phyloP scores from a whole-genome alignment of 108 stramenopile genomes.

The Nitzschia sp. region DNA sequence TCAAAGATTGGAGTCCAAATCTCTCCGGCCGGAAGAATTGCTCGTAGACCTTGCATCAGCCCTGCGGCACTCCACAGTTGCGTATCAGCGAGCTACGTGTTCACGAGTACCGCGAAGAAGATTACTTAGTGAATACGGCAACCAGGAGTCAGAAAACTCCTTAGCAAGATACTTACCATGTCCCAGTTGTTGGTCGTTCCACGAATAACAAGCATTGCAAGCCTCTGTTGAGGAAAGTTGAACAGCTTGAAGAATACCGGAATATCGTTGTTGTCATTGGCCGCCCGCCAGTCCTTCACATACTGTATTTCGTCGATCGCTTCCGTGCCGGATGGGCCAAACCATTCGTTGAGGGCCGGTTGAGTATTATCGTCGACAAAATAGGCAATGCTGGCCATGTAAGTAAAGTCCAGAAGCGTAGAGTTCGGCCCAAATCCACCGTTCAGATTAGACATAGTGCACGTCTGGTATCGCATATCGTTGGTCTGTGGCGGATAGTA shows the following conservation, averaged over 20 bases:
- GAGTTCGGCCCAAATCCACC: constrained; percentile 21
- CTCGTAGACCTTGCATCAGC: constrained; percentile 64
- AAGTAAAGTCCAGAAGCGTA: constrained; percentile 60
- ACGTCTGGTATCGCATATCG: constrained; percentile 59
- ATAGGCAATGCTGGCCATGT: constrained; percentile 54
- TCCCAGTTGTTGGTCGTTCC: constrained; percentile 78
- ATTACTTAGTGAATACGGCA: background rate
- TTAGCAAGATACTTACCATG: constrained; percentile 12
- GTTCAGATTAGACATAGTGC: constrained; percentile 32
- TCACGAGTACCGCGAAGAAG: background rate
- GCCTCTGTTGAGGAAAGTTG: constrained; percentile 29
- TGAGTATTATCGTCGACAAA: constrained; percentile 27
- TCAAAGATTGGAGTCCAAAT: constrained; percentile 67
- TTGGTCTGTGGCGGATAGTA: constrained; percentile 38
- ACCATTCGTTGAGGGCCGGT: constrained; percentile 57
- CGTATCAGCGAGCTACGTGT: constrained; percentile 48
- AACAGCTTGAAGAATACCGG: constrained; percentile 68
- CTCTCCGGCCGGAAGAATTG: constrained; percentile 59
- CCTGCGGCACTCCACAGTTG: constrained; percentile 75
- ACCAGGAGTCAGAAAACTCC: background rate
- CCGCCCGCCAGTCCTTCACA: constrained; percentile 46
- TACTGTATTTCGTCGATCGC: constrained; percentile 50
- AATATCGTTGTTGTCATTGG: constrained; percentile 20
- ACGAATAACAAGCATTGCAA: constrained; percentile 66
- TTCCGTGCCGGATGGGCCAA: constrained; percentile 39